Base-by-base conservation (phyloP, 2,329 filamentous ascomycete species). In the Phyllosticta citribraziliensis region DNA sequence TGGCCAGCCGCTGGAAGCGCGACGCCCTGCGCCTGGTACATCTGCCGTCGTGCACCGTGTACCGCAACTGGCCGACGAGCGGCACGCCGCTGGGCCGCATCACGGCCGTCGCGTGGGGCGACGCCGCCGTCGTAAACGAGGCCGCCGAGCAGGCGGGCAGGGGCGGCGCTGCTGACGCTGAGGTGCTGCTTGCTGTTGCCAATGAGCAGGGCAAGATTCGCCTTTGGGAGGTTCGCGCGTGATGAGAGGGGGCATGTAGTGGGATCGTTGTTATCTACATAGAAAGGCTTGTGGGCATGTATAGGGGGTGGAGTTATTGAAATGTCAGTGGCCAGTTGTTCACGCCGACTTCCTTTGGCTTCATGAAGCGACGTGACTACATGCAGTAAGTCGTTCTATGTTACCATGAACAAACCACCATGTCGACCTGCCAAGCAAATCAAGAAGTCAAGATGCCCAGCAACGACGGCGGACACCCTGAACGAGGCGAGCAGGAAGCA, bases 21-120 rank as follows among this genome's bases (percentile, higher is more conserved):
- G 91, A 97, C 75, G 90, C 92, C 0, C 76, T 99, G 72, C 82
- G 88, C 69, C 77, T 99, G 66, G 91, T 93, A 33, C 94, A 99
- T 74, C 77, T 99, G 66, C 92, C 93, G 0, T 92, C 84, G 67
- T 96, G 91, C 73, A 96, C 91, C 1, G 90, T 97, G 20, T 99
- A 94, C 80, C 86, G 87, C 69, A 99, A 99, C 75, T 99, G 94
- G 94, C 94, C 94, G 24, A 99, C 93, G 59, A 84, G 86, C 65
- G 87, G 88, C 72, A 99, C 94, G 61, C 91, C 92, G 0, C 75
- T 99, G 64, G 94, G 94, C 0, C 82, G 91, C 63, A 86, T 97
- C 66, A 89, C 89, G 2, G 71, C 76, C 11, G 70, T 83, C 65
- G 76, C 79, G 19, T 79, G 77, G 68, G 76, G 73, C 2, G 71